Evolutionary conservation across 2,329 filamentous ascomycete species (phyloP).

Genomic region (Dothidotthia symphoricarpi): DNA sequence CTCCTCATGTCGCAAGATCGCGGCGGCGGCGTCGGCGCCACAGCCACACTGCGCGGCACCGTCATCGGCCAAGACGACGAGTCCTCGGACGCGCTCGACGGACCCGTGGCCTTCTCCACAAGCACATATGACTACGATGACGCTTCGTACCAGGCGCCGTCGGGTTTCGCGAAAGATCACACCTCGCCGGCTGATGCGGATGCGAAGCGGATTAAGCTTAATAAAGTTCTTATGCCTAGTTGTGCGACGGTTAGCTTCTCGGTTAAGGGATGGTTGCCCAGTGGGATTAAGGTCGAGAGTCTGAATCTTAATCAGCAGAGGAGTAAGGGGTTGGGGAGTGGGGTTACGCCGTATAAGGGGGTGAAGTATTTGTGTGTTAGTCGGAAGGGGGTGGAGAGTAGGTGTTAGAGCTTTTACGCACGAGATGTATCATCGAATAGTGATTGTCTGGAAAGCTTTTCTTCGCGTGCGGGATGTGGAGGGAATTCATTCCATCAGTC

Average conservation of each 20-base stretch:
- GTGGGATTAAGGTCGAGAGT: slow-evolving; percentile 62
- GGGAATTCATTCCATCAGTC: too few relatives aligned
- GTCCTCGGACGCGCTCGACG: slow-evolving; percentile 28
- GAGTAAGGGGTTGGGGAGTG: slow-evolving; percentile 80
- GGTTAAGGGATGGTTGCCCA: slow-evolving; percentile 64
- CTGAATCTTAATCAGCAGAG: slow-evolving; percentile 68
- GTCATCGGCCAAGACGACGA: slow-evolving; percentile 63
- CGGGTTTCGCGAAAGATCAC: slow-evolving; percentile 14
- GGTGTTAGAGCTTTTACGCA: too few relatives aligned
- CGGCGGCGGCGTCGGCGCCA: slow-evolving; percentile 57
- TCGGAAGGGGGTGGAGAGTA: slow-evolving; percentile 52
- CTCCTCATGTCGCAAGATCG: slow-evolving; percentile 37
- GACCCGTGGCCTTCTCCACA: slow-evolving; percentile 17
- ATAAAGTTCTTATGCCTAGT: slow-evolving; percentile 50
- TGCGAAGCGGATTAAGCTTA: slow-evolving; percentile 59
- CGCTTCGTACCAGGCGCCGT: slow-evolving; percentile 26
- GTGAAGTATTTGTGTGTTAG: slow-evolving; percentile 91
- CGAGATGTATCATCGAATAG: too few relatives aligned
- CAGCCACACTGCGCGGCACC: slow-evolving; percentile 75
- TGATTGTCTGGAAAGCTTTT: too few relatives aligned
- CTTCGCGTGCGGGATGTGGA: too few relatives aligned
- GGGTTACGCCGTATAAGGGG: slow-evolving; percentile 93
- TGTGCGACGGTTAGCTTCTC: slow-evolving; percentile 50
- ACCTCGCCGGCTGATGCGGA: slow-evolving; percentile 38
- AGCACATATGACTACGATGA: slow-evolving; percentile 37